Evolutionary conservation across 2,329 filamentous ascomycete species (phyloP).

Genomic region (Colletotrichum graminicola): DNA sequence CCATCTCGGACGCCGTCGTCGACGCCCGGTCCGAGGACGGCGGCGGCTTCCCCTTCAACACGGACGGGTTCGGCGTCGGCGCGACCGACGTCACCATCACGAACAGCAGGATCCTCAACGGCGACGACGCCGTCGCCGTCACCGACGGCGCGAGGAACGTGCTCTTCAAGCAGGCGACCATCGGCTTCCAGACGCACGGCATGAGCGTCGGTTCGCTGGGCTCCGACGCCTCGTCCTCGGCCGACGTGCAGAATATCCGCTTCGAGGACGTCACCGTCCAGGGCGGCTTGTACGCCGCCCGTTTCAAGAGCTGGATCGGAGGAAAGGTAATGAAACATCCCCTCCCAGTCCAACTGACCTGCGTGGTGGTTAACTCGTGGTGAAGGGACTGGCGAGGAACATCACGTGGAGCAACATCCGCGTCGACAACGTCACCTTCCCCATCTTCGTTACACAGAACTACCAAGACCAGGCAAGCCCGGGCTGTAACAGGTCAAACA

Average conservation of each 20-base stretch:
- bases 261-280: constrained; percentile 58
- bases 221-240: constrained; percentile 48
- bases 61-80: constrained; percentile 51
- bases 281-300: constrained; percentile 55
- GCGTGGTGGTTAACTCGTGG: not conserved
- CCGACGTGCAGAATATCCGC: constrained; percentile 53
- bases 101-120: constrained; percentile 54
- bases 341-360: too few relatives aligned
- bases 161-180: constrained; percentile 53
- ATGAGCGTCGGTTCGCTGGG: constrained; percentile 59
- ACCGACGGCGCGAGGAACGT: constrained; percentile 54
- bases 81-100: constrained; percentile 49
- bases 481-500: constrained; percentile 51
- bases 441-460: constrained; percentile 60
- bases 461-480: constrained; percentile 55
- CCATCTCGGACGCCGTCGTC: constrained; percentile 55
- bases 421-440: constrained; percentile 58
- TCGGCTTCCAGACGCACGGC: constrained; percentile 59
- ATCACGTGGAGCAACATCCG: constrained; percentile 59
- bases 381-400: constrained; percentile 55
- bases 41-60: constrained; percentile 57
- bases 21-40: constrained; percentile 51
- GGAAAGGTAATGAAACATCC: constrained; percentile 44
- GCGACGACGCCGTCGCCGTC: constrained; percentile 57
- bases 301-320: constrained; percentile 59